Evolutionary conservation across 257 asterid species (phyloP), one percentile per base, ranked within the genome.

Genomic region (Coffea eugenioides): DNA sequence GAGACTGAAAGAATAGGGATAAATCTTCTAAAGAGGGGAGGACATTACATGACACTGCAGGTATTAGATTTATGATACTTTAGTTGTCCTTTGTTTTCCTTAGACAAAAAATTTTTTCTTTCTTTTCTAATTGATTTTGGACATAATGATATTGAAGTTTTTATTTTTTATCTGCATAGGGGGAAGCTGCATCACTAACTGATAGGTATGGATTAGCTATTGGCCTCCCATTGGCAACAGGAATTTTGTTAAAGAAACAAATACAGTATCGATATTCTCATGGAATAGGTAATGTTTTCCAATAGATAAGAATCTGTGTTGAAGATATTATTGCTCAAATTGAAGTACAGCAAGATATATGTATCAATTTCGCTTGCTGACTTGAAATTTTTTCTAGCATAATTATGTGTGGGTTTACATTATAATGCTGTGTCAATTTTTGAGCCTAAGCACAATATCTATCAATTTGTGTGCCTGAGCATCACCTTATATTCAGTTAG

Each of bases 41-140:
- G 99, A 48, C 93, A 92, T 80, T 96, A 96, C 88, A 94, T 96
- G 99, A 96, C 98, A 41, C 76, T 96, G 89, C 98, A 94, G 98
- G 98, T 92, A 85, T 64, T 39, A 41, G 45, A 41, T 45, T 64
- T 39, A 76, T 49, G 74, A 54, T 4, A 65, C 76, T 54, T 66
- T 67, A 79, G 57, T 51, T 73, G 56, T 56, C 43, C 6, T 27
- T 41, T 23, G 46, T 57, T 23, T 69, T 80, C 36, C 69, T 23
- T 27, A 14, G 10, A 27, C n/a, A 31, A 48, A 56, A 76, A 31
- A 75, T 9, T 75, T 48, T 31, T 39, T 8, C 74, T 45, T 34
- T 20, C n/a, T 56, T 75, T 79, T 11, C 48, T 68, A 52, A 18
- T 62, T 74, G 6, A 69, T 46, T 39, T 4, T 52, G 12, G 56